phyloP scores from a whole-genome alignment of 371 early-diverging fungal species.

The Mortierella sp. region DNA sequence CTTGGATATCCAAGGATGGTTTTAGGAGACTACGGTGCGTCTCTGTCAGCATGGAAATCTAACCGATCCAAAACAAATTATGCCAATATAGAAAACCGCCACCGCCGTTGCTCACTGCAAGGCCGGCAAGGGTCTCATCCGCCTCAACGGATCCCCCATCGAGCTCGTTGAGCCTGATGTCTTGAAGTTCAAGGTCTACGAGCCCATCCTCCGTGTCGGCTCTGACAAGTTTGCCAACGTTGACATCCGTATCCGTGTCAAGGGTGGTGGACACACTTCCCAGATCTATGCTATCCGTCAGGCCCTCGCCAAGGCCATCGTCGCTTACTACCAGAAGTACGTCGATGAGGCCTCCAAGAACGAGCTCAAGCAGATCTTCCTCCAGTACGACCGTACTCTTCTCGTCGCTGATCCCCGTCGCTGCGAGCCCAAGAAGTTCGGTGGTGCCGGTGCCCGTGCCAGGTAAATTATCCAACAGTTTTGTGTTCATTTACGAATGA shows the following conservation, averaged over 20 bases:
- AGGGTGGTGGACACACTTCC: constrained; percentile 98
- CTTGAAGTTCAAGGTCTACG: constrained; percentile 98
- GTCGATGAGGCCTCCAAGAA: constrained; percentile 99
- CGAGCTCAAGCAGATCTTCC: constrained; percentile 97
- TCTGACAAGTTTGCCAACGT: constrained; percentile 96
- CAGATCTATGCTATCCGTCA: constrained; percentile 98
- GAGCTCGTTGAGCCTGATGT: constrained; percentile 97
- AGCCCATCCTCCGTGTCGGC: constrained; percentile 98
- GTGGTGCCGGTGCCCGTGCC: constrained; percentile 99
- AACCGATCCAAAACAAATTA: too few relatives aligned
- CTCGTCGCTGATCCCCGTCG: constrained; percentile 99
- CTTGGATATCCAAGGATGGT: too few relatives aligned
- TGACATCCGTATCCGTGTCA: constrained; percentile 97
- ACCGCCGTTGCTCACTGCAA: constrained; percentile 99
- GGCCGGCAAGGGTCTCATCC: constrained; percentile 96
- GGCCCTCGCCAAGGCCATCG: constrained; percentile 99
- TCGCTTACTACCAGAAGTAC: constrained; percentile 99
- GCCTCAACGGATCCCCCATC: constrained; percentile 89
- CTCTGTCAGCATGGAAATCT: too few relatives aligned
- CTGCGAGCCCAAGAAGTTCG: constrained; percentile 99
- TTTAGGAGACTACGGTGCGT: too few relatives aligned
- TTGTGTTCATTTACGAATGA: neutral
- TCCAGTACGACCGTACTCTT: constrained; percentile 98
- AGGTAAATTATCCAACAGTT: constrained; percentile 62
- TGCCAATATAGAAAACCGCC: constrained; percentile 99